A percentile compares a stretch with the other conserved stretches of the same genome.
Conservation (phyloP, 768 basidiomycete species). For the Termitomyces sp. region DNA sequence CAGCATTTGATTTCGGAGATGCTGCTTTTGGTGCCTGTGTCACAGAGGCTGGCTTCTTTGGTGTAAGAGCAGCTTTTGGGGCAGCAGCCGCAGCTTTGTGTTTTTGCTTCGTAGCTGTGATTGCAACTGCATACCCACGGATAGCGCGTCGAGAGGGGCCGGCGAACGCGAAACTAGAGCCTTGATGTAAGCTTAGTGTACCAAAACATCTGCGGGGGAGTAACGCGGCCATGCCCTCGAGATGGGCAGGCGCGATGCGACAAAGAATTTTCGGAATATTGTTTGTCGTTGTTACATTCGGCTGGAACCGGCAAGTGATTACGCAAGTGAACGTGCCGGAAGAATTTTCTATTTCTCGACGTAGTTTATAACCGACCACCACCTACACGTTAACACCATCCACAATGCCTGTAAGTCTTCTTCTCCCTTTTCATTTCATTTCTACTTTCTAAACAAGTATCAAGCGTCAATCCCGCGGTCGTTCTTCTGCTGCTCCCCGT, state of each 20-base stretch:
- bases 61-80: neutral
- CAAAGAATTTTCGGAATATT: conserved; percentile 1
- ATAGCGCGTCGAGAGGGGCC: conserved; percentile 5
- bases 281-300: conserved; percentile 3
- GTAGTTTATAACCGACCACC: conserved; percentile 22
- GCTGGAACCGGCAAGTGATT: neutral
- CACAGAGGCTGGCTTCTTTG: neutral
- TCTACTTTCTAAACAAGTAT: neutral
- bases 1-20: neutral
- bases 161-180: conserved; percentile 3
- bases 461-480: conserved; percentile 76
- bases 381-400: conserved; percentile 8
- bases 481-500: conserved; percentile 51
- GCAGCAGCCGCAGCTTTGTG: conserved; percentile 3
- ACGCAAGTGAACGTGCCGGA: conserved; percentile 10
- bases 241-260: neutral
- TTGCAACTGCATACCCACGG: conserved; percentile 8
- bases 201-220: conserved; percentile 13
- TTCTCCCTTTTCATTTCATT: neutral
- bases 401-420: conserved; percentile 32
- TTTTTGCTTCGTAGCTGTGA: conserved; percentile 7
- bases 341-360: conserved; percentile 15
- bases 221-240: conserved; percentile 14
- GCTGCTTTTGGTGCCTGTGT: neutral
- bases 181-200: conserved; percentile 7